Conservation (phyloP, 2,329 filamentous ascomycete species). For the Parafenestella ontariensis region DNA sequence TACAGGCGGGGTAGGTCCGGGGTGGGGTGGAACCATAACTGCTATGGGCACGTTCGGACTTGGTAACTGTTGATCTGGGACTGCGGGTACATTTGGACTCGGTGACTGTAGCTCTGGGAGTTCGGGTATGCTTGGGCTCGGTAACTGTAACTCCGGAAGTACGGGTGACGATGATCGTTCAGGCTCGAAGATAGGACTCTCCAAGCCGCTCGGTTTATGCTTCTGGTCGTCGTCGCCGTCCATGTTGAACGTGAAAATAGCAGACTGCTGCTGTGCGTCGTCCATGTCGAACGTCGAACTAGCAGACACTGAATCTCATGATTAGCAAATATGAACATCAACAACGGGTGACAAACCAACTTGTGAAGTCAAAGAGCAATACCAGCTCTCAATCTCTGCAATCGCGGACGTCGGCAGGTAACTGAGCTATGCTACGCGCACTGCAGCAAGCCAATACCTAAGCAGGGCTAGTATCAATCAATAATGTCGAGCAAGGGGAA, state of each 20-base stretch:
- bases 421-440: not conserved
- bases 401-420: not conserved
- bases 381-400: not conserved
- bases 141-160: not conserved
- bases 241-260: no score
- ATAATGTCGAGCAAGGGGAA: no score
- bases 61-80: no score
- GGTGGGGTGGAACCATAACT: not conserved
- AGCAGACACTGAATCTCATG: not conserved
- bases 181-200: constrained; percentile 6
- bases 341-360: not conserved
- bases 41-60: not conserved
- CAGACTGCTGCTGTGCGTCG: not conserved
- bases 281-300: not conserved
- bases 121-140: no score
- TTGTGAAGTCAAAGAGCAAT: not conserved
- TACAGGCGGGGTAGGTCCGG: not conserved
- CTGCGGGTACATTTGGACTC: no score
- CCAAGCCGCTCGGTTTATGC: not conserved
- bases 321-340: not conserved
- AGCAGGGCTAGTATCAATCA: not conserved
- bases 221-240: no score
- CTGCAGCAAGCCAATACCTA: not conserved
- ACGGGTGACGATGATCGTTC: not conserved
- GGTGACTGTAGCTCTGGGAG: no score